These are phyloP conservation scores for Ceratobasidium sp. DNA, from an alignment of 1,284 basidiomycete species.

Conservation along the genomic window DNA sequence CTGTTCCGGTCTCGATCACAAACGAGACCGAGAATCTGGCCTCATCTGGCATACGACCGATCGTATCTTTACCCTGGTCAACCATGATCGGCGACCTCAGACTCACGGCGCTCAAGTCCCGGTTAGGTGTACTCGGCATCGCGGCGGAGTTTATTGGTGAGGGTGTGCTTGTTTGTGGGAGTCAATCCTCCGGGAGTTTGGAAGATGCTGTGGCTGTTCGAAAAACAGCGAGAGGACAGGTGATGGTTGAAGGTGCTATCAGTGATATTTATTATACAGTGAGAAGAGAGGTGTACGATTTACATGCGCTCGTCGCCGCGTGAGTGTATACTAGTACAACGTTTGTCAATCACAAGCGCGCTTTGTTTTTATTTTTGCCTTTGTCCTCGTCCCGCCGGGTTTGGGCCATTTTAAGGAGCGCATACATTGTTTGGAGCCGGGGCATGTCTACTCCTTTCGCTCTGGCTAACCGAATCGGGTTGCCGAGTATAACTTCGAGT, in stretches of 20 bases:
- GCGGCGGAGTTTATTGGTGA: constrained; percentile 93
- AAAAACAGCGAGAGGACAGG: constrained; percentile 81
- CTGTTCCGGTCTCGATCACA: constrained; percentile 6
- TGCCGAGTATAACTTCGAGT: constrained; percentile 52
- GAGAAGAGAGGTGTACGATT: constrained; percentile 83
- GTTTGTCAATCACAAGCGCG: constrained; percentile 6
- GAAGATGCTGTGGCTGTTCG: constrained; percentile 82
- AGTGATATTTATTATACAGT: constrained; percentile 90
- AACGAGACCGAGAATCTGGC: constrained; percentile 49
- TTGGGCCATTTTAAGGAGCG: constrained; percentile 52
- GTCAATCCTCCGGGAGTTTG: constrained; percentile 59
- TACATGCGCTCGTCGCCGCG: constrained; percentile 76
- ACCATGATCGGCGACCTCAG: constrained; percentile 97
- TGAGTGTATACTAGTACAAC: constrained; percentile 15
- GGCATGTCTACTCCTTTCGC: constrained; percentile 51
- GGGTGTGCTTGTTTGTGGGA: constrained; percentile 92
- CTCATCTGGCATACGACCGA: constrained; percentile 54
- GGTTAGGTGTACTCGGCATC: constrained; percentile 75
- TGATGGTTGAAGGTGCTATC: constrained; percentile 87
- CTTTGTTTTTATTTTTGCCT: constrained; percentile 42
- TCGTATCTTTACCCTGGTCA: constrained; percentile 72
- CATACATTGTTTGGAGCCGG: constrained; percentile 53
- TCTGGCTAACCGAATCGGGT: constrained; percentile 50
- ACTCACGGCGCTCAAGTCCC: constrained; percentile 81
- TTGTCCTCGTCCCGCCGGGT: constrained; percentile 42